phyloP scores from a whole-genome alignment of 2,329 filamentous ascomycete genomes.

The Aspergillus spinulosporus region DNA sequence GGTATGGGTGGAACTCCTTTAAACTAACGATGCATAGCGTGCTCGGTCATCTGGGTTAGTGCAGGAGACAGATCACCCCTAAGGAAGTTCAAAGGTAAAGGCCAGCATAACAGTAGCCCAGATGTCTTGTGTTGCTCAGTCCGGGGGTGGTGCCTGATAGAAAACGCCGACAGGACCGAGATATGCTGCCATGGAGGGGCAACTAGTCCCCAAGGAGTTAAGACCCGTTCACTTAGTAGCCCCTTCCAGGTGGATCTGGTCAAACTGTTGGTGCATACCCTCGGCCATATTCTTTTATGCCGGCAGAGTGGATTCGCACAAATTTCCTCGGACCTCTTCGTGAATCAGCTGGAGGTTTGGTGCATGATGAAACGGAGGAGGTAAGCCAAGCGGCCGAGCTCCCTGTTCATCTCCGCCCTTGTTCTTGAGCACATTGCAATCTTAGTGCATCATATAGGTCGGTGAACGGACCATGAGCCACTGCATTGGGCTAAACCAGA shows the following conservation, averaged over 20 bases:
- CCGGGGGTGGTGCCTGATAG: conserved; percentile 11
- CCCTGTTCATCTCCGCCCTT: conserved; percentile 12
- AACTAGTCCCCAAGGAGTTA: conserved; percentile 8
- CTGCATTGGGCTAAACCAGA: conserved; percentile 13
- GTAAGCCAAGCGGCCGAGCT: conserved; percentile 9
- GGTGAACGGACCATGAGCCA: neutral
- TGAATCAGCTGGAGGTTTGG: conserved; percentile 3
- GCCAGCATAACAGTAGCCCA: conserved; percentile 1
- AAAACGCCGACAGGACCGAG: conserved; percentile 5
- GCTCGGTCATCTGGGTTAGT: conserved; percentile 3
- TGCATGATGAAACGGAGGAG: conserved; percentile 8
- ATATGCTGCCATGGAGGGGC: conserved; percentile 9
- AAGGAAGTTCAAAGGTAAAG: neutral
- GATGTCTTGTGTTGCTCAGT: neutral
- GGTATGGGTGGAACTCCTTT: neutral
- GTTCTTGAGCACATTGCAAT: conserved; percentile 4
- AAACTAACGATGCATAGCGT: neutral
- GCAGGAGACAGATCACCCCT: neutral
- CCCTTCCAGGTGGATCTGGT: conserved; percentile 18
- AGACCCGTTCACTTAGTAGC: conserved; percentile 23
- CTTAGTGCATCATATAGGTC: conserved; percentile 5
- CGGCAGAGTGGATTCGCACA: neutral
- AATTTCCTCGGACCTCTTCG: conserved; percentile 5
- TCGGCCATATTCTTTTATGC: conserved; percentile 4
- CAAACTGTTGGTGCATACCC: conserved; percentile 2